Evolutionary conservation across 371 early-diverging fungal genomes (phyloP), one percentile per base, ranked within the genome.

Genomic region (Mucor irregularis): DNA sequence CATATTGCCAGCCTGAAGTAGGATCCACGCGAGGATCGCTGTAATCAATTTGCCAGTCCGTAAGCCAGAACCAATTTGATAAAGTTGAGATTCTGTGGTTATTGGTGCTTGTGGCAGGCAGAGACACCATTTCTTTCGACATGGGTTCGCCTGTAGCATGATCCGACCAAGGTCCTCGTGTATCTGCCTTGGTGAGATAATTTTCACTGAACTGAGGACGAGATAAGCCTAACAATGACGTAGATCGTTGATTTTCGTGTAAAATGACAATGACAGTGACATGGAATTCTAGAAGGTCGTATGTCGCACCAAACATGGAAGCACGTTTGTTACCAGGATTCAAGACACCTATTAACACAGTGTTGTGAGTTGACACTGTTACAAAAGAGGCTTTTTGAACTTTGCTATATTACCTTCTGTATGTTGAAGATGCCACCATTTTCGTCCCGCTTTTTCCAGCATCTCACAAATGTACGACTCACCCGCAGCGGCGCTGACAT

Each of bases 11-110:
- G 0, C 88, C 88, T 5, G 85, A 81, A 8, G 69, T 76, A 1
- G 78, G 70, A 53, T 88, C 87, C 4, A 80, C 74, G 11, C 73
- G 72, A 10, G 88, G 87, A 63, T 88, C 81, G 11, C 75, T 76
- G 30, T 75, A 69, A 64, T 91, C 92, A 17, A 90, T 67, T 21
- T 80, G 76, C 93, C 93, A 93, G 39, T 93, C 93, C 4, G 88
- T 89, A 30, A 90, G 48, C 93, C 93, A 93, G 62, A 86, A 93
- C 91, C 91, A 93, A 13, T 73, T 54, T 6, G 70, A 60, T 0
- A 47, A 64, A 48, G 21, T 70, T 46, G 35, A 60, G 51, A 52
- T 56, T 49, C 47, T 52, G 19, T 53, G 64, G 2, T 53, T 58
- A 22, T 50, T 56, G 7, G 42, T 62, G 1, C 37, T 28, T 8